phyloP scores from a whole-genome alignment of 176 grass and related monocot genomes.

The Elaeis guineensis region DNA sequence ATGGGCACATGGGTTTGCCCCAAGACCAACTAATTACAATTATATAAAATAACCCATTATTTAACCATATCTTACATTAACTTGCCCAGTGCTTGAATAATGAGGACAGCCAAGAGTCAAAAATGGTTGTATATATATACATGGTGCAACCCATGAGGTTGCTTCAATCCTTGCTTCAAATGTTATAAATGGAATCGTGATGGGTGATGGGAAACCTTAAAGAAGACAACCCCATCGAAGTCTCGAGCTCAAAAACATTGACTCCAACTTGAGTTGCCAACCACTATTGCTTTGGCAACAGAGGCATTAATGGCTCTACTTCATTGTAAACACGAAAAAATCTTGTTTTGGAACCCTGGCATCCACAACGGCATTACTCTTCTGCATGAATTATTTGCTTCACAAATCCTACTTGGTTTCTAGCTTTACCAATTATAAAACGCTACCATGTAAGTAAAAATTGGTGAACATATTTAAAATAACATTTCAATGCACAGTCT shows the following conservation, averaged over 20 bases:
- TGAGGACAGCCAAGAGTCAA: conserved; percentile 51
- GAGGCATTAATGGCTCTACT: conserved; percentile 18
- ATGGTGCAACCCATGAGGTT: conserved; percentile 15
- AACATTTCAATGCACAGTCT: too few relatives aligned
- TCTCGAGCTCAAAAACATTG: conserved; percentile 29
- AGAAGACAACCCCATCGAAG: conserved; percentile 12
- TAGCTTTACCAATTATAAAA: too few relatives aligned
- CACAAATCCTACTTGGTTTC: too few relatives aligned
- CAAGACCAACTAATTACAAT: conserved; percentile 37
- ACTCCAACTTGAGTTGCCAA: conserved; percentile 60
- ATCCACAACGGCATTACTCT: too few relatives aligned
- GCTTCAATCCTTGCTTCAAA: conserved; percentile 19
- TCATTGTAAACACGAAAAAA: too few relatives aligned
- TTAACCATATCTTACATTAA: conserved; percentile 31
- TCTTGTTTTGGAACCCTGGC: too few relatives aligned
- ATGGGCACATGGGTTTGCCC: conserved; percentile 46
- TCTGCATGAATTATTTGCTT: too few relatives aligned
- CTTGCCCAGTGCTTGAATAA: conserved; percentile 52
- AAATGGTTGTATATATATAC: conserved; percentile 15
- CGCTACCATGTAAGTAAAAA: too few relatives aligned
- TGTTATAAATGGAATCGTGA: conserved; percentile 33
- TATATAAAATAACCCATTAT: conserved; percentile 33
- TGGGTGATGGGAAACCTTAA: conserved; percentile 35
- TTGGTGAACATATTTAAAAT: too few relatives aligned
- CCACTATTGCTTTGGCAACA: conserved; percentile 33